Evolutionary conservation across 2,329 filamentous ascomycete genomes (phyloP).

Genomic region (Lomentospora prolificans): DNA sequence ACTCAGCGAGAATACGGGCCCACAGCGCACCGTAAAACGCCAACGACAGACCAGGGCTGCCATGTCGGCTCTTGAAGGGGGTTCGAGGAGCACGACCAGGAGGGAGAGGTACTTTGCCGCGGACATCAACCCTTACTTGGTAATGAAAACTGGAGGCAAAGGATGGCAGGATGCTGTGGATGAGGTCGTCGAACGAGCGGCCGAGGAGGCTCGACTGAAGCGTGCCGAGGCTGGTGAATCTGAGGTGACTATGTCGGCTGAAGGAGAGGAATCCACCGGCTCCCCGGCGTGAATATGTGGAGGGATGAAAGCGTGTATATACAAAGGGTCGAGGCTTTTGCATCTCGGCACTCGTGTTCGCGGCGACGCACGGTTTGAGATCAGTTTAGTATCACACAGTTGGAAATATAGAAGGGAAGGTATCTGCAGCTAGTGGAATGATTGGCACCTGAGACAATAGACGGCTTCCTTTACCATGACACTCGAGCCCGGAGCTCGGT

Average conservation of each 20-base stretch:
- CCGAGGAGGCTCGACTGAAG: not conserved
- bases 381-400: not conserved
- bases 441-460: too few species aligned
- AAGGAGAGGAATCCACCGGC: not conserved
- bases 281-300: not conserved
- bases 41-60: slow-evolving; percentile 65
- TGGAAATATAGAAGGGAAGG: too few species aligned
- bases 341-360: not conserved
- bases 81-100: slow-evolving; percentile 54
- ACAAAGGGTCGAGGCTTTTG: not conserved
- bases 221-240: not conserved
- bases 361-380: not conserved
- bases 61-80: slow-evolving; percentile 67
- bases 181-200: not conserved
- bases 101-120: slow-evolving; percentile 59
- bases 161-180: slow-evolving; percentile 5
- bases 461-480: too few species aligned
- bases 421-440: too few species aligned
- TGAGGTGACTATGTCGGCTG: not conserved
- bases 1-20: slow-evolving; percentile 39
- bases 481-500: too few species aligned
- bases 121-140: slow-evolving; percentile 7
- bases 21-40: slow-evolving; percentile 31
- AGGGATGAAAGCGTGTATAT: not conserved
- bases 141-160: slow-evolving; percentile 7